These are phyloP conservation scores for Pseudopyricularia javanii DNA, from an alignment of 2,329 filamentous ascomycete species.

Conservation along the genomic window DNA sequence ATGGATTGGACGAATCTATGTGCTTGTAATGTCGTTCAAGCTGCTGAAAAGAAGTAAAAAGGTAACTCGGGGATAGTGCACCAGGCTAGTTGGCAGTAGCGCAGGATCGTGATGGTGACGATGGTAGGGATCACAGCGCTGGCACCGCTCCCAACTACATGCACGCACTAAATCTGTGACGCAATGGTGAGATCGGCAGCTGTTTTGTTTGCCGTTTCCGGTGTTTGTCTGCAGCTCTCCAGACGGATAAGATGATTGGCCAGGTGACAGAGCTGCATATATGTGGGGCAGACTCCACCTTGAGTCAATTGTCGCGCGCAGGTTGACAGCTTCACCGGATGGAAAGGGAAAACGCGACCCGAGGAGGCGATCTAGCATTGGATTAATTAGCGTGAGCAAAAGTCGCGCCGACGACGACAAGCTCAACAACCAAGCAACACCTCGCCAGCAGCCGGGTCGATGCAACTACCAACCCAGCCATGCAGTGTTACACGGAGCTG, in stretches of 20 bases:
- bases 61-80: not conserved
- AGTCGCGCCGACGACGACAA: not conserved
- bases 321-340: too few species aligned
- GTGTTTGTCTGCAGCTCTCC: too few species aligned
- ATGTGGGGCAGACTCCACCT: too few species aligned
- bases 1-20: not conserved
- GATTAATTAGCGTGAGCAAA: not conserved
- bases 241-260: too few species aligned
- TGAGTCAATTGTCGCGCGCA: too few species aligned
- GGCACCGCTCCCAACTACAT: not conserved
- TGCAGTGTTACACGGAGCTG: slow-evolving; percentile 98
- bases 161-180: slow-evolving; percentile 8
- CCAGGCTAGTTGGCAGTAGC: too few species aligned
- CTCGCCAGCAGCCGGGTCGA: not conserved
- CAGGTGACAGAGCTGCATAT: too few species aligned
- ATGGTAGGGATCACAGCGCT: not conserved
- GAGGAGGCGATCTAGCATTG: too few species aligned
- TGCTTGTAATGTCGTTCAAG: not conserved
- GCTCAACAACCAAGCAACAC: not conserved
- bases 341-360: too few species aligned
- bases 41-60: not conserved
- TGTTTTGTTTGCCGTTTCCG: too few species aligned
- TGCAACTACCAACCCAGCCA: slow-evolving; percentile 23
- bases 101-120: not conserved
- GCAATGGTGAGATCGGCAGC: slow-evolving; percentile 7